These are phyloP conservation scores for Agastache rugosa DNA, from an alignment of 257 asterid genomes.

Conservation along the genomic window DNA sequence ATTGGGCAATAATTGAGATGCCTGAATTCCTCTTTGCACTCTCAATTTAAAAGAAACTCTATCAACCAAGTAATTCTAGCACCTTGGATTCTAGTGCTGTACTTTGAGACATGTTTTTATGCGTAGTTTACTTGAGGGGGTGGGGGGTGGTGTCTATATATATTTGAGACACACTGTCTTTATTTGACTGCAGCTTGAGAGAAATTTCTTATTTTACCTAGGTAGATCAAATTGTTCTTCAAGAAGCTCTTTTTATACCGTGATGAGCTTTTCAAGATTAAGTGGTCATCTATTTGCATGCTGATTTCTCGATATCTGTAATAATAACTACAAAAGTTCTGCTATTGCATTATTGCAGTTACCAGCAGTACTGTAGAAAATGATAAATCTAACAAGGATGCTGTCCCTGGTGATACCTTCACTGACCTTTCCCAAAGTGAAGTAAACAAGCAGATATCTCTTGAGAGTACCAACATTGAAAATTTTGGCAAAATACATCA, in stretches of 20 bases:
- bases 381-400: constrained; percentile 44
- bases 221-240: constrained; percentile 14
- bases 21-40: not conserved
- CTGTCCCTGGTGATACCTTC: constrained; percentile 37
- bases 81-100: not conserved
- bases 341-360: constrained; percentile 50
- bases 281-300: constrained; percentile 14
- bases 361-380: constrained; percentile 43
- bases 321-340: constrained; percentile 24
- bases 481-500: constrained; percentile 37
- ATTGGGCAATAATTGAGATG: not conserved
- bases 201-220: not conserved
- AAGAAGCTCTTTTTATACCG: constrained; percentile 14
- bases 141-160: not conserved
- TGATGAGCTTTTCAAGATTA: constrained; percentile 20
- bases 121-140: not conserved
- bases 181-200: constrained; percentile 13
- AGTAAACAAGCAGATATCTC: constrained; percentile 37
- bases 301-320: constrained; percentile 11
- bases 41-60: not conserved
- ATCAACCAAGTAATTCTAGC: not conserved
- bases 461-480: constrained; percentile 36
- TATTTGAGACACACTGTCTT: not conserved
- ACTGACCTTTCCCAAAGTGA: constrained; percentile 47
- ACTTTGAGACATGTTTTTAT: not conserved